Percentiles rank a stretch among this genome's conserved stretches.
These are phyloP conservation scores for Aspergillus fumigatiaffinis DNA, from an alignment of 2,329 filamentous ascomycete species.

Conservation along the genomic window DNA sequence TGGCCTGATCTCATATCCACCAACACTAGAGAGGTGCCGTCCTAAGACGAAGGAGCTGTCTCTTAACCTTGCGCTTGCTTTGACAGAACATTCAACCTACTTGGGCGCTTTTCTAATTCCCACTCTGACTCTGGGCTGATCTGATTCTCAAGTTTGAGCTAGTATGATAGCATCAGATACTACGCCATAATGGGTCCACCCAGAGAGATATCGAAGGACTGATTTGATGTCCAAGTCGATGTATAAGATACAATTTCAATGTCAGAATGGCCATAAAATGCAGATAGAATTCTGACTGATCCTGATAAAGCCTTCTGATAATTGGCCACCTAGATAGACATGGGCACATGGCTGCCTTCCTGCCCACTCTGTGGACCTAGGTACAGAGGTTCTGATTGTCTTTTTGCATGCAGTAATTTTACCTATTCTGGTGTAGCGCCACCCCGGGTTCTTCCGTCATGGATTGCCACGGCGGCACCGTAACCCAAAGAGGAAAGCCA, in stretches of 20 bases:
- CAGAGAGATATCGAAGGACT: not conserved
- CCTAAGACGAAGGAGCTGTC: not conserved
- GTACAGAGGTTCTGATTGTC: too few species aligned
- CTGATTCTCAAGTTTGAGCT: not conserved
- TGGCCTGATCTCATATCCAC: not conserved
- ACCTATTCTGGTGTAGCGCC: slow-evolving; percentile 7
- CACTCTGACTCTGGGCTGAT: not conserved
- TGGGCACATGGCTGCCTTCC: too few species aligned
- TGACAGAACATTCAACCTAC: not conserved
- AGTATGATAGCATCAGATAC: not conserved
- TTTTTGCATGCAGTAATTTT: not conserved
- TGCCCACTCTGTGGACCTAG: too few species aligned
- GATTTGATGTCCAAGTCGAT: not conserved
- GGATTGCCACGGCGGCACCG: slow-evolving; percentile 13
- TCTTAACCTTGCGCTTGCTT: not conserved
- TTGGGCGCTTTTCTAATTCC: not conserved
- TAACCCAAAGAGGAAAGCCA: not conserved
- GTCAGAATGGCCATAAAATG: not conserved
- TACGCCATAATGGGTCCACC: too few species aligned
- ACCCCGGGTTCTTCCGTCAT: slow-evolving; percentile 17
- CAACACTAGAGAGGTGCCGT: too few species aligned
- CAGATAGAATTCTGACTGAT: not conserved
- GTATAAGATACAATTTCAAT: not conserved
- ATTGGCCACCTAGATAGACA: too few species aligned
- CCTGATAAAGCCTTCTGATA: not conserved